Evolutionary conservation across 2,329 filamentous ascomycete species (phyloP).

Genomic region (Diaporthe eres): DNA sequence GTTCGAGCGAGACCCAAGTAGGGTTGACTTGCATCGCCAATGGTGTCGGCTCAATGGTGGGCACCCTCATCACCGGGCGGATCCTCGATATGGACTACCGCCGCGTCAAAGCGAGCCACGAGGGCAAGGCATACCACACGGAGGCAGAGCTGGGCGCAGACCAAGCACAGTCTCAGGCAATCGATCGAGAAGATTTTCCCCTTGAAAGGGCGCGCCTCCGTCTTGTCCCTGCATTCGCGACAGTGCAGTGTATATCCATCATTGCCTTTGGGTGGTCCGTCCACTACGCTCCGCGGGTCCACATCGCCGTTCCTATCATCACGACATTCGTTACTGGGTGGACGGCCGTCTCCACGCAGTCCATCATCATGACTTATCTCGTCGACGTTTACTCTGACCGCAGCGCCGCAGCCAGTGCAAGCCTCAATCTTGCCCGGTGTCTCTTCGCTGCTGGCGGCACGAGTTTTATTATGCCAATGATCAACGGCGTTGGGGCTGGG

Average conservation of each 20-base stretch:
- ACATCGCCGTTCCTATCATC: slow-evolving; percentile 62
- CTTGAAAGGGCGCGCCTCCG: slow-evolving; percentile 2
- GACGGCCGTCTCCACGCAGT: slow-evolving; percentile 68
- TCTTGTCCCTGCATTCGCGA: slow-evolving; percentile 62
- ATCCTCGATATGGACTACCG: slow-evolving; percentile 78
- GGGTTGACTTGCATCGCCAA: slow-evolving; percentile 68
- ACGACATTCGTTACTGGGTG: slow-evolving; percentile 63
- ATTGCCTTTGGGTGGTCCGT: slow-evolving; percentile 68
- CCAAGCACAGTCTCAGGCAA: slow-evolving; percentile 62
- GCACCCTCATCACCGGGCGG: slow-evolving; percentile 63
- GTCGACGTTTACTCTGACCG: slow-evolving; percentile 68
- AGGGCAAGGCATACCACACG: slow-evolving; percentile 57
- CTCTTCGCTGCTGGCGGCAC: slow-evolving; percentile 67
- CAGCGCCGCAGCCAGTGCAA: slow-evolving; percentile 68
- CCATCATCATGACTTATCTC: slow-evolving; percentile 61
- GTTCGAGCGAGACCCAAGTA: slow-evolving; percentile 68
- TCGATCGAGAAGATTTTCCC: not conserved
- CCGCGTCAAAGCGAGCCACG: slow-evolving; percentile 50
- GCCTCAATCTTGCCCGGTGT: slow-evolving; percentile 70
- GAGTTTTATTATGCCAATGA: slow-evolving; percentile 67
- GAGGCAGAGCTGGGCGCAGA: slow-evolving; percentile 65
- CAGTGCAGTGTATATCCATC: slow-evolving; percentile 48
- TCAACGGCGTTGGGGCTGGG: slow-evolving; percentile 64
- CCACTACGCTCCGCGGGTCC: slow-evolving; percentile 50
- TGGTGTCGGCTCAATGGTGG: slow-evolving; percentile 63